Evolutionary conservation across 2,329 filamentous ascomycete species (phyloP).

Genomic region (Akanthomyces dipterigenus): DNA sequence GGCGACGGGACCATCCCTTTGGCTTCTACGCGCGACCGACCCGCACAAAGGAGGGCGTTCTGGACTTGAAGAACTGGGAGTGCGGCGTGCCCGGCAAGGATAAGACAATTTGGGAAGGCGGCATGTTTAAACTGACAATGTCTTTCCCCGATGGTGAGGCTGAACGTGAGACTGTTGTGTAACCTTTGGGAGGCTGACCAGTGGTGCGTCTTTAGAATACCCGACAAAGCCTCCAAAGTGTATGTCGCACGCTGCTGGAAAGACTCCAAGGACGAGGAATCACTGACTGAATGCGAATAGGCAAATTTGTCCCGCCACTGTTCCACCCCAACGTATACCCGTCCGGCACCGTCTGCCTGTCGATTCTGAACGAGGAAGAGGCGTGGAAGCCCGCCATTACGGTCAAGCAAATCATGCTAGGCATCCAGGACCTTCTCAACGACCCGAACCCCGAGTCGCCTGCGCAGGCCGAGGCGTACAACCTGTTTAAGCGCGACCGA

Average conservation of each 20-base stretch:
- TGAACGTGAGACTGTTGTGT: neutral
- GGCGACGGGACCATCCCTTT: slow-evolving; percentile 94
- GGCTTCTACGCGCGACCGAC: slow-evolving; percentile 91
- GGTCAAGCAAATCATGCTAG: slow-evolving; percentile 93
- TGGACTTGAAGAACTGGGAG: slow-evolving; percentile 94
- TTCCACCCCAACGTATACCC: slow-evolving; percentile 99
- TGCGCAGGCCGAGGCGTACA: slow-evolving; percentile 95
- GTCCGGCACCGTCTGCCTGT: slow-evolving; percentile 93
- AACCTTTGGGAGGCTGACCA: neutral
- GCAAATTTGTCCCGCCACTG: slow-evolving; percentile 91
- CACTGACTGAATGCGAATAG: slow-evolving; percentile 37
- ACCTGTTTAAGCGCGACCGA: slow-evolving; percentile 87
- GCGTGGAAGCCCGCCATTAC: slow-evolving; percentile 98
- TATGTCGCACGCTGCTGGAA: slow-evolving; percentile 40
- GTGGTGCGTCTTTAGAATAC: slow-evolving; percentile 60
- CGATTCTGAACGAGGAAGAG: slow-evolving; percentile 96
- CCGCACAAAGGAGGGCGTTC: slow-evolving; percentile 68
- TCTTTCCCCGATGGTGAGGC: slow-evolving; percentile 83
- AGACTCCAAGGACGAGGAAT: neutral
- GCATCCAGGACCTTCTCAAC: slow-evolving; percentile 91
- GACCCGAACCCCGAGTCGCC: slow-evolving; percentile 96
- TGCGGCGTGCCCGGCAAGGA: slow-evolving; percentile 94
- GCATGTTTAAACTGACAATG: slow-evolving; percentile 89
- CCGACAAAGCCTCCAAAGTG: slow-evolving; percentile 98
- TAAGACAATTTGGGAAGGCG: slow-evolving; percentile 97